Base-by-base conservation (phyloP, 345 rosid genomes). In the Sisymbrium irio region DNA sequence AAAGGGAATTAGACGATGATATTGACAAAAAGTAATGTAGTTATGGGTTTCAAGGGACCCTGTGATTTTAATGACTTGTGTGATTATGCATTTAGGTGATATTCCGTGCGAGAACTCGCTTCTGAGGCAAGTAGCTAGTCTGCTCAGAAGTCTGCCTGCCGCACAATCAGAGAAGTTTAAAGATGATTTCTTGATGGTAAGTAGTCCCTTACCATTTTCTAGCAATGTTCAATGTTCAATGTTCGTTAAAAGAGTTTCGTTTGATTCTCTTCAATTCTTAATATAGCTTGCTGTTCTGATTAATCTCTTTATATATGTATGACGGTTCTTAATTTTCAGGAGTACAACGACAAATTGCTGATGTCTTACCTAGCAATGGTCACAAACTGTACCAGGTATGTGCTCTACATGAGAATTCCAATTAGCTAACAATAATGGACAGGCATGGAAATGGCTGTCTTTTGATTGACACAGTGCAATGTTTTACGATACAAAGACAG, bases 131-230 rank as follows among this genome's bases (percentile, higher is more conserved):
- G 98, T 89, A 46, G 87, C 97, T 56, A 96, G 99, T 73, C 90
- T 95, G 55, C 79, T 92, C 40, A 84, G 99, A 77, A 88, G 99
- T 77, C 82, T 95, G 81, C 99, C 99, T 71, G 92, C 97, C 71
- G 84, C 87, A 62, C 97, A 95, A 79, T 95, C 99, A 22, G 96
- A 86, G 75, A 92, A 82, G 71, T 95, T 95, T 78, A 92, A 90
- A 75, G 99, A 92, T 60, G 93, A 92, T 74, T 92, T 92, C 82
- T 77, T 92, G 81, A 95, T 92, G 99, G 99, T 92, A 61, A 81
- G 89, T 80, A 4, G 62, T 57, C 36, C 65, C 37, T 54, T 54
- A 5, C 14, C 44, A 35, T 41, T 25, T 45, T 32, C 61, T 37
- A 30, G 33, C 37, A 28, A 32, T 53, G 25, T 46, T 62, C 11